These are phyloP conservation scores for sunflower (Helianthus annuus) DNA, from an alignment of 129 eudicot species.

Conservation along the genomic window DNA sequence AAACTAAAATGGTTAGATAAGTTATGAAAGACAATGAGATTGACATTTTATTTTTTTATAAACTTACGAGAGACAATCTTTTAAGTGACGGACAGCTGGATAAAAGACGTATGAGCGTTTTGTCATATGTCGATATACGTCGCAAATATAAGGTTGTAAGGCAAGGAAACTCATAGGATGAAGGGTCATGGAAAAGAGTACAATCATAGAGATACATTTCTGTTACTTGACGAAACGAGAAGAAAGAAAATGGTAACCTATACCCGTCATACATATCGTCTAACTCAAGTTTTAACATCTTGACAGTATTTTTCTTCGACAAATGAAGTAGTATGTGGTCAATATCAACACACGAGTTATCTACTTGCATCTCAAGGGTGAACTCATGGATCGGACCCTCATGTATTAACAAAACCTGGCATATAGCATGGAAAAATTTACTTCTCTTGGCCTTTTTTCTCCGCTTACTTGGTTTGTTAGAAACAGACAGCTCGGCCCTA, in stretches of 20 bases:
- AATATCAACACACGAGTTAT: too few species aligned
- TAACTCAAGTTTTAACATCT: too few species aligned
- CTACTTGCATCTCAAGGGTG: too few species aligned
- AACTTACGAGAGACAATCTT: not conserved
- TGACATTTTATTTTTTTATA: not conserved
- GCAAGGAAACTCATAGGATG: conserved; percentile 7
- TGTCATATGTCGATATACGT: not conserved
- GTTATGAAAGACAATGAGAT: not conserved
- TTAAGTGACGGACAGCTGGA: conserved; percentile 17
- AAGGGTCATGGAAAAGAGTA: not conserved
- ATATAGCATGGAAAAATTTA: conserved; percentile 19
- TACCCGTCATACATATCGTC: not conserved
- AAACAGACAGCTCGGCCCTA: not conserved
- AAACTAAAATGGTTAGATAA: not conserved
- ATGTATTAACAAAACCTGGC: conserved; percentile 9
- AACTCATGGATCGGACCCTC: conserved; percentile 18
- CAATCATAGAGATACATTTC: not conserved
- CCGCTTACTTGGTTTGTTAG: not conserved
- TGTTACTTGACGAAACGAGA: conserved; percentile 11
- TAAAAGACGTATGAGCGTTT: conserved; percentile 3
- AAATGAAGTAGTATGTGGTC: too few species aligned
- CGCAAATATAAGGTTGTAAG: conserved; percentile 15
- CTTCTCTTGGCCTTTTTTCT: not conserved
- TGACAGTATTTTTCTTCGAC: too few species aligned
- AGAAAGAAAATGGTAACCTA: not conserved